phyloP scores from a whole-genome alignment of 2,329 filamentous ascomycete species.

The Trichoderma guizhouense region DNA sequence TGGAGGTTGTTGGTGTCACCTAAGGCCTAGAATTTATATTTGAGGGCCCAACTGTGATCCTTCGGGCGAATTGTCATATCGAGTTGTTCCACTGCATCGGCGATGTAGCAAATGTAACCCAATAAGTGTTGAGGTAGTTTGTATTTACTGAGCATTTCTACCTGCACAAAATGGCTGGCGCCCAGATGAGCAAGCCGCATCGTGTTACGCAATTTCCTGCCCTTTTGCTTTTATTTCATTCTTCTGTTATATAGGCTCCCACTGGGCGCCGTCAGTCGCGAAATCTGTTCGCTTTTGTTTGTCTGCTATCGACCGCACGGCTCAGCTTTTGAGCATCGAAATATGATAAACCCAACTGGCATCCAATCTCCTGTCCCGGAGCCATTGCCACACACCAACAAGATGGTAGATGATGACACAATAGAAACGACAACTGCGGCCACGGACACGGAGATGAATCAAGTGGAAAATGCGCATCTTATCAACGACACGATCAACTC shows the following conservation, averaged over 20 bases:
- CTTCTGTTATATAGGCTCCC: not conserved
- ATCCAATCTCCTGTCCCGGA: not conserved
- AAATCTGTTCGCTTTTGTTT: not conserved
- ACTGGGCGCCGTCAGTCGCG: not conserved
- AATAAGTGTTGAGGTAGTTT: not conserved
- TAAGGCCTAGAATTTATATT: not conserved
- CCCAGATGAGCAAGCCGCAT: not conserved
- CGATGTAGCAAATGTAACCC: not conserved
- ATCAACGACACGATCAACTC: not conserved
- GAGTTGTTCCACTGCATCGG: not conserved
- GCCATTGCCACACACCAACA: not conserved
- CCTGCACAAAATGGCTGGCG: not conserved
- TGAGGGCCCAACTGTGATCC: not conserved
- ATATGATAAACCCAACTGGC: not conserved
- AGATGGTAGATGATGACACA: not conserved
- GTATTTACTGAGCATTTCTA: not conserved
- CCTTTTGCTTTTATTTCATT: not conserved
- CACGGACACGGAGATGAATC: not conserved
- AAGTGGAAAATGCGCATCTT: not conserved
- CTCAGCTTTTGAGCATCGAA: not conserved
- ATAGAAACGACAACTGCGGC: not conserved
- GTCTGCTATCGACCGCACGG: not conserved
- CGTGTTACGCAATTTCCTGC: not conserved
- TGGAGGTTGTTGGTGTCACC: not conserved
- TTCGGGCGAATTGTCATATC: not conserved